phyloP scores from a whole-genome alignment of 108 stramenopile species.

The Tribonema minus region DNA sequence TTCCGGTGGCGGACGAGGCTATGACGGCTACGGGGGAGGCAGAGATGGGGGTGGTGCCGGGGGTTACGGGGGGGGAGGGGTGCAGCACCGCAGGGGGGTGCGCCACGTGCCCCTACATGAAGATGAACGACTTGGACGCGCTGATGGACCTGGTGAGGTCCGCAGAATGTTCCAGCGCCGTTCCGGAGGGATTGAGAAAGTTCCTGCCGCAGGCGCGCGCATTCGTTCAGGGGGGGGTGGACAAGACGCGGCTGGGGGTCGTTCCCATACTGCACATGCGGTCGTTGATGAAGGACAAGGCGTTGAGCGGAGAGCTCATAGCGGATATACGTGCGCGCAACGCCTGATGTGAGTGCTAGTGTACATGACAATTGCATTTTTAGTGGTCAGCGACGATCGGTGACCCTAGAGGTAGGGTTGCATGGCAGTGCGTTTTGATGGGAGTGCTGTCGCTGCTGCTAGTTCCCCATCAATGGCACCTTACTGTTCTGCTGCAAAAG shows the following conservation, averaged over 20 bases:
- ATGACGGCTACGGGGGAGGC: slow-evolving; percentile 64
- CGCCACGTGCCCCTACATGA: slow-evolving; percentile 95
- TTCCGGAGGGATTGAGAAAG: slow-evolving; percentile 60
- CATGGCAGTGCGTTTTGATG: too few species aligned
- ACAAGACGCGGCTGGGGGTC: slow-evolving; percentile 73
- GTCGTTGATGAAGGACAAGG: slow-evolving; percentile 69
- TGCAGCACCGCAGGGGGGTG: slow-evolving; percentile 92
- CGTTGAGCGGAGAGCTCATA: slow-evolving; percentile 63
- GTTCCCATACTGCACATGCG: slow-evolving; percentile 86
- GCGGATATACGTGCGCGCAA: slow-evolving; percentile 29
- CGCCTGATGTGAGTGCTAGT: too few species aligned
- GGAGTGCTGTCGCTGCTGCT: too few species aligned
- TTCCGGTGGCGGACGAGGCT: slow-evolving; percentile 86
- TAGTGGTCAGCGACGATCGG: too few species aligned
- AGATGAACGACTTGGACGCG: slow-evolving; percentile 90
- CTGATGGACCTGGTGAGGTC: slow-evolving; percentile 70
- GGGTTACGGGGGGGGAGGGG: slow-evolving; percentile 83
- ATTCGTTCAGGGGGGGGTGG: slow-evolving; percentile 60
- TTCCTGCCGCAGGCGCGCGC: slow-evolving; percentile 66
- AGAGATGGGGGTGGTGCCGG: slow-evolving; percentile 71
- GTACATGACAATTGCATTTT: too few species aligned
- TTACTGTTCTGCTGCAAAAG: too few species aligned
- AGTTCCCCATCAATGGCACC: too few species aligned
- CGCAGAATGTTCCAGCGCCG: slow-evolving; percentile 38
- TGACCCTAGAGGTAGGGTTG: too few species aligned